A percentile compares a stretch with the other conserved stretches of the same genome.
Conservation (phyloP, 805 yeast genomes). For the Cyberlindnera misumaiensis region DNA sequence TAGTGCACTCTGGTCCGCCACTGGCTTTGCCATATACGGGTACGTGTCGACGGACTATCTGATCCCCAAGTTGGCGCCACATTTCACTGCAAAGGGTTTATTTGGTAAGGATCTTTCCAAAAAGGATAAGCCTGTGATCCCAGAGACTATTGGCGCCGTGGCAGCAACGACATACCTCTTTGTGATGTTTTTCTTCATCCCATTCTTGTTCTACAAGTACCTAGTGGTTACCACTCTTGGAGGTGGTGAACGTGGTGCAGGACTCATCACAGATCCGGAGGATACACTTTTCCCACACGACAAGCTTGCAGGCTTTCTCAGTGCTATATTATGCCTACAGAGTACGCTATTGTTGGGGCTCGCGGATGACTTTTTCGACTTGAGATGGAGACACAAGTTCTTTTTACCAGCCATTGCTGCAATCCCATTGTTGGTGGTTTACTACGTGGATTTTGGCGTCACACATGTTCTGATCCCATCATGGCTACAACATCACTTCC, state of each 20-base stretch:
- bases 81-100: slow-evolving; percentile 75
- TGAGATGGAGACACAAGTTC: slow-evolving; percentile 96
- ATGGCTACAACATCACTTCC: slow-evolving; percentile 41
- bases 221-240: slow-evolving; percentile 54
- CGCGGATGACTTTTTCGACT: slow-evolving; percentile 91
- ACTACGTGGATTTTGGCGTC: slow-evolving; percentile 89
- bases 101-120: slow-evolving; percentile 81
- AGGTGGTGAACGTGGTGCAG: slow-evolving; percentile 48
- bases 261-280: slow-evolving; percentile 9
- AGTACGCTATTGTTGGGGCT: slow-evolving; percentile 81
- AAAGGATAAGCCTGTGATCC: slow-evolving; percentile 61
- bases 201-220: slow-evolving; percentile 77
- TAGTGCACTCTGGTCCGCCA: slow-evolving; percentile 34
- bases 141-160: slow-evolving; percentile 92
- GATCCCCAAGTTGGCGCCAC: slow-evolving; percentile 61
- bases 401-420: slow-evolving; percentile 93
- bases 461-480: slow-evolving; percentile 79
- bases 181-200: slow-evolving; percentile 77
- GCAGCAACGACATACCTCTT: slow-evolving; percentile 77
- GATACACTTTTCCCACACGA: slow-evolving; percentile 59
- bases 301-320: slow-evolving; percentile 76
- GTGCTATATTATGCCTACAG: slow-evolving; percentile 78
- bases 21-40: slow-evolving; percentile 65
- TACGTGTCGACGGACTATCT: slow-evolving; percentile 50
- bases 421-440: slow-evolving; percentile 83